Percentiles rank a stretch among this genome's conserved stretches.
Conservation (phyloP, 2,329 filamentous ascomycete genomes). For the Diaporthe ilicicola region DNA sequence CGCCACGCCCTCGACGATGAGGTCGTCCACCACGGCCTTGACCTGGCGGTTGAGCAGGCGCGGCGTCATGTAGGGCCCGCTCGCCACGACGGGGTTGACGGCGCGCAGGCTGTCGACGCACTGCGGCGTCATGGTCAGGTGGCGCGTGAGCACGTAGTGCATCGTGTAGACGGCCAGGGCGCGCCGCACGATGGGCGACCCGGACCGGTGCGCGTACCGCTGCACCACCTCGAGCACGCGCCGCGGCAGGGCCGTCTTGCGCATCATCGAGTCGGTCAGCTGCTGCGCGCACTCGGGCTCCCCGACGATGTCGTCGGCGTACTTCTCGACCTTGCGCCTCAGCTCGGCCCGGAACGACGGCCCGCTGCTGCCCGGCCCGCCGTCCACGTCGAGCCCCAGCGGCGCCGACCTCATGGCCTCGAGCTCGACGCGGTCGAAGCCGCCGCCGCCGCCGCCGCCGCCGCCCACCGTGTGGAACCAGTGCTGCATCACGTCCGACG, state of each 20-base stretch:
- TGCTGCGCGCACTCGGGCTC: constrained; percentile 60
- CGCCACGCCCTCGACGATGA: constrained; percentile 60
- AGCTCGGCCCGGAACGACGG: constrained; percentile 55
- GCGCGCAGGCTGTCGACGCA: constrained; percentile 52
- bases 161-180: constrained; percentile 64
- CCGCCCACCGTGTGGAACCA: constrained; percentile 53
- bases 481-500: constrained; percentile 56
- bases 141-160: constrained; percentile 65
- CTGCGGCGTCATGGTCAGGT: constrained; percentile 58
- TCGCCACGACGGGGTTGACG: constrained; percentile 53
- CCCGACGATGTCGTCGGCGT: constrained; percentile 55
- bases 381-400: constrained; percentile 57
- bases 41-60: constrained; percentile 65
- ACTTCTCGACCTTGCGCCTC: constrained; percentile 56
- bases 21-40: constrained; percentile 64
- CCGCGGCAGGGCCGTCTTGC: constrained; percentile 54
- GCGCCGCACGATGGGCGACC: constrained; percentile 60
- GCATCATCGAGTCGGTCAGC: constrained; percentile 54
- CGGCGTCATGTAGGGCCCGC: constrained; percentile 56
- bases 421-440: constrained; percentile 45
- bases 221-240: constrained; percentile 58
- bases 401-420: constrained; percentile 54
- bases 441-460: constrained; percentile 32
- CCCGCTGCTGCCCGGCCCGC: constrained; percentile 38
- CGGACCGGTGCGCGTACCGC: constrained; percentile 54